A percentile compares a stretch with the other conserved stretches of the same genome.
Evolutionary conservation across 495 filamentous ascomycete species (phyloP).

Genomic region (Lasiosphaeria ovina): DNA sequence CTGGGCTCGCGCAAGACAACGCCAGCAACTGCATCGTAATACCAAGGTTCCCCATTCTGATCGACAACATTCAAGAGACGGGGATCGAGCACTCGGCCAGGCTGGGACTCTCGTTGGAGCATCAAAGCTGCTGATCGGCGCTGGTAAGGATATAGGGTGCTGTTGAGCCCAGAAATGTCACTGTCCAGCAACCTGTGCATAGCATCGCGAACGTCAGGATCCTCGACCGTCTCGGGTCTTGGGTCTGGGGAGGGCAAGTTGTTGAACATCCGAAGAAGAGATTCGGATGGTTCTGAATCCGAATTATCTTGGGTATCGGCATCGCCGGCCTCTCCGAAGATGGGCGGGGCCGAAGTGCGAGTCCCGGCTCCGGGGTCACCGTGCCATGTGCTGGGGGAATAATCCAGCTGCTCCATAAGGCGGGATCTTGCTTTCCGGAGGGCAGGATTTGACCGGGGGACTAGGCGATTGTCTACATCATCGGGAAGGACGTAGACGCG

Average conservation of each 20-base stretch:
- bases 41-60: conserved; percentile 64
- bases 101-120: conserved; percentile 75
- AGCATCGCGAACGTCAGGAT: conserved; percentile 56
- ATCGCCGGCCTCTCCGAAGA: not conserved
- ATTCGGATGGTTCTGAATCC: conserved; percentile 35
- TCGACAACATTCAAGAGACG: conserved; percentile 57
- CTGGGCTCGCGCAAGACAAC: conserved; percentile 59
- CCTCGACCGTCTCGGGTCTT: conserved; percentile 45
- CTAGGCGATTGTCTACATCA: conserved; percentile 54
- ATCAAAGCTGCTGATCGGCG: conserved; percentile 78
- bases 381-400: conserved; percentile 54
- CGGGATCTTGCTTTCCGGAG: conserved; percentile 46
- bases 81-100: conserved; percentile 67
- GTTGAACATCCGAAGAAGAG: conserved; percentile 85
- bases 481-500: conserved; percentile 67
- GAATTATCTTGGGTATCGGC: not conserved
- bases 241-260: conserved; percentile 72
- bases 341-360: conserved; percentile 4
- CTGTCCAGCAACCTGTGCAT: conserved; percentile 62
- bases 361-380: conserved; percentile 29
- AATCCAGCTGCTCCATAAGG: conserved; percentile 58
- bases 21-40: conserved; percentile 66
- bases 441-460: conserved; percentile 42
- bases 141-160: conserved; percentile 74
- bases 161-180: conserved; percentile 60